Evolutionary conservation across 2,329 filamentous ascomycete genomes (phyloP).

Genomic region (Phyllosticta citribraziliensis): DNA sequence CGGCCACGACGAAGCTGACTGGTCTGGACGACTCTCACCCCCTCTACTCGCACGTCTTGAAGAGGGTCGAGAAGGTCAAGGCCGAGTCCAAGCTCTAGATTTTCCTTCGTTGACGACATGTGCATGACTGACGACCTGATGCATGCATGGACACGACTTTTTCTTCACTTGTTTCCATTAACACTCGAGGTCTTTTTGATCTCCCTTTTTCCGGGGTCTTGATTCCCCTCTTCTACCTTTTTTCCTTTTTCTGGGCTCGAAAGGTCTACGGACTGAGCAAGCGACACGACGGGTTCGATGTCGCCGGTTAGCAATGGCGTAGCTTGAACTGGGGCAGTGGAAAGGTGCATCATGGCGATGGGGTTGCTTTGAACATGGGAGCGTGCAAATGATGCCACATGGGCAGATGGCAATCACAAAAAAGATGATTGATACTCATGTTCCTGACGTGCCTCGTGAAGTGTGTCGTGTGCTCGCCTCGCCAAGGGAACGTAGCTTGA

Average conservation of each 20-base stretch:
- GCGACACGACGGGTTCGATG: neutral
- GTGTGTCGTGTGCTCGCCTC: neutral
- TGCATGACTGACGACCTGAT: neutral
- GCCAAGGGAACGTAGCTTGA: neutral
- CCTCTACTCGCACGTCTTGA: constrained; percentile 64
- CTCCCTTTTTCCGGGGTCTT: neutral
- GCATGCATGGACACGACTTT: neutral
- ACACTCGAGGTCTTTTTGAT: neutral
- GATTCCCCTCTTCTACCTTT: neutral
- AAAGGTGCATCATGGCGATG: neutral
- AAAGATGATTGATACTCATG: neutral
- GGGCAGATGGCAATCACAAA: neutral
- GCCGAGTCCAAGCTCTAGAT: constrained; percentile 1
- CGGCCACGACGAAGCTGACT: constrained; percentile 71
- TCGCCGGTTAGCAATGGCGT: neutral
- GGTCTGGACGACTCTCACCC: constrained; percentile 69
- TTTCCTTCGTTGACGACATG: neutral
- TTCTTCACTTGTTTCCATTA: neutral
- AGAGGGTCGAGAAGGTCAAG: constrained; percentile 77
- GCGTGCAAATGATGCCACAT: neutral
- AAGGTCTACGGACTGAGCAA: neutral
- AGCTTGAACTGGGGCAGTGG: neutral
- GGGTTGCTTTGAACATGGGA: neutral
- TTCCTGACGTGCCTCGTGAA: neutral
- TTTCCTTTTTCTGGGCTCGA: neutral